Conservation (phyloP, 2,329 filamentous ascomycete genomes). For the Hymenoscyphus albidus region DNA sequence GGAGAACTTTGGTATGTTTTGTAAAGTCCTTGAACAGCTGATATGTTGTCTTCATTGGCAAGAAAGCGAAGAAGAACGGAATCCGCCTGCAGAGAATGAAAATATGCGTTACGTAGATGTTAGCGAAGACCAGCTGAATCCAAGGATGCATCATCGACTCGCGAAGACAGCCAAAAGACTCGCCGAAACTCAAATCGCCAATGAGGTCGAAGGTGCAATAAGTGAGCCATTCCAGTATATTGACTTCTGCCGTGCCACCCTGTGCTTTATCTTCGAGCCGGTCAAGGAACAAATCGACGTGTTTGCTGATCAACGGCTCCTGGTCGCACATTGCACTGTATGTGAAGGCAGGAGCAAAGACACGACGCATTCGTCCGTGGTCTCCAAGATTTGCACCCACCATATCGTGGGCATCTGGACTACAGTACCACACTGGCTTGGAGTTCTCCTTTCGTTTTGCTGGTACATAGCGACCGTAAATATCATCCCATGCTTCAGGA, state of each 20-base stretch:
- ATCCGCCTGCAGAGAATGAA: neutral
- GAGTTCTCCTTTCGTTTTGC: neutral
- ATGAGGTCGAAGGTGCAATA: neutral
- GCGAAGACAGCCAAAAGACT: neutral
- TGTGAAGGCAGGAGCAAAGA: neutral
- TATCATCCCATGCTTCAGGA: neutral
- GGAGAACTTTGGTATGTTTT: too few species aligned
- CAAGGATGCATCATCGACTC: neutral
- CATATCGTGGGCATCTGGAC: neutral
- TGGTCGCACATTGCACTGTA: neutral
- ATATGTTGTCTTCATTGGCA: too few species aligned
- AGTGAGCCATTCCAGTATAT: neutral
- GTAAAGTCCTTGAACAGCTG: too few species aligned
- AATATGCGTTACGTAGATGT: neutral
- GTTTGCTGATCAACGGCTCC: neutral
- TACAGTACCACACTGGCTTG: neutral
- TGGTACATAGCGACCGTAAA: neutral
- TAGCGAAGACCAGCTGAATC: neutral
- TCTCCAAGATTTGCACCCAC: neutral
- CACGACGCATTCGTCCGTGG: neutral
- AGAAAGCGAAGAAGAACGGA: too few species aligned
- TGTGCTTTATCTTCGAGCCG: neutral
- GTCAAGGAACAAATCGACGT: conserved; percentile 17
- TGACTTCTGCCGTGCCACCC: neutral
- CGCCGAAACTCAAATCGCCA: neutral